Conservation (phyloP, 129 eudicot species). For the Dittrichia graveolens region DNA sequence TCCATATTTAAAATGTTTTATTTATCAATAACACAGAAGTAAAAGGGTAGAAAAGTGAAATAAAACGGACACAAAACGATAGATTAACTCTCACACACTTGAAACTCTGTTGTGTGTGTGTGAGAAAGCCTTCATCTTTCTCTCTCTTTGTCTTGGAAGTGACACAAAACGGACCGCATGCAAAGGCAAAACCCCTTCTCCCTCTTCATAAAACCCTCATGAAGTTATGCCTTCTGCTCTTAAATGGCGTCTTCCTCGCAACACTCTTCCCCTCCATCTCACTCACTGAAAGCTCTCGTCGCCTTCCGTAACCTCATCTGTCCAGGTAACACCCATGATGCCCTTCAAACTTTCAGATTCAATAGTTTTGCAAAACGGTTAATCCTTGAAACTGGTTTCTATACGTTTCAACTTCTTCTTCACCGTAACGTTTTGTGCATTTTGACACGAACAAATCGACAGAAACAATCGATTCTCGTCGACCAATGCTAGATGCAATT, state of each 20-base stretch:
- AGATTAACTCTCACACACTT: background rate
- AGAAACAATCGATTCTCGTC: constrained; percentile 9
- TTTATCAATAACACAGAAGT: background rate
- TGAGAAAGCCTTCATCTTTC: background rate
- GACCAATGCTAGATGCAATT: constrained; percentile 25
- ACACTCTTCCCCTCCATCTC: constrained; percentile 10
- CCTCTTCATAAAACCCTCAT: constrained; percentile 25
- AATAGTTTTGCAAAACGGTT: background rate
- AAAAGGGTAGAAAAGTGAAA: background rate
- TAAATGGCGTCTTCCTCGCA: constrained; percentile 44
- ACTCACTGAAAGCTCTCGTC: constrained; percentile 46
- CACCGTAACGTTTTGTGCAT: constrained; percentile 7
- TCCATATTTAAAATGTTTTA: too few relatives aligned
- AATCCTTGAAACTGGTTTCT: background rate
- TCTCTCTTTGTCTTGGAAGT: constrained; percentile 50
- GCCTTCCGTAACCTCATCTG: constrained; percentile 44
- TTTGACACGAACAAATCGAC: background rate
- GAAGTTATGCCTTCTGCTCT: constrained; percentile 23
- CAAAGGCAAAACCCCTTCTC: constrained; percentile 46
- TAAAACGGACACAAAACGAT: background rate
- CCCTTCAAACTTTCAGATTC: constrained; percentile 16
- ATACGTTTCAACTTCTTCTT: background rate
- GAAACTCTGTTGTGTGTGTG: background rate
- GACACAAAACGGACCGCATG: constrained; percentile 54
- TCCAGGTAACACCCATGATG: constrained; percentile 33